These are phyloP conservation scores for Monoraphidium neglectum DNA, from an alignment of 139 green algal genomes.

Conservation along the genomic window DNA sequence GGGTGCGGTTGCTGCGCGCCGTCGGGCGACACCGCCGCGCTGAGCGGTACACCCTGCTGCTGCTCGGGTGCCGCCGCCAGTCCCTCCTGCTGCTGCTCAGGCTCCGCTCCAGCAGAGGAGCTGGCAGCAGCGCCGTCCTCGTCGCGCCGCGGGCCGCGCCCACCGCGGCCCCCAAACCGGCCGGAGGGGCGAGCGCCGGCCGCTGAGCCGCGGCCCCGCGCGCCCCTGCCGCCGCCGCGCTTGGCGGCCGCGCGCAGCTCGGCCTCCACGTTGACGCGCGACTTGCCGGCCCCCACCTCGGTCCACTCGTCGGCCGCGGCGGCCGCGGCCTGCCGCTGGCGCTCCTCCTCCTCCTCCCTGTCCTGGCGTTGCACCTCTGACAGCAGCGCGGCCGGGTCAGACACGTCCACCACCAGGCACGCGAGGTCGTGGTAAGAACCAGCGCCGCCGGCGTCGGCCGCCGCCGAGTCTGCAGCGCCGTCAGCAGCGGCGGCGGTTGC, in stretches of 20 bases:
- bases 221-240: background rate
- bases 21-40: background rate
- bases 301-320: slow-evolving; percentile 16
- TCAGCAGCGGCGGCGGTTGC: no score
- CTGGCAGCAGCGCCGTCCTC: no score
- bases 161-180: no score
- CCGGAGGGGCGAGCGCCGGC: background rate
- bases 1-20: background rate
- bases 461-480: background rate
- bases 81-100: no score
- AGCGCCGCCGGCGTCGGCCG: background rate
- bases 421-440: slow-evolving; percentile 36
- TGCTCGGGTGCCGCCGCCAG: no score
- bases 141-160: no score
- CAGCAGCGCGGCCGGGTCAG: slow-evolving; percentile 46
- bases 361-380: slow-evolving; percentile 9
- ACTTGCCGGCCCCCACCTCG: slow-evolving; percentile 12
- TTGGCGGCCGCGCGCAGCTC: slow-evolving; percentile 7
- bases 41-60: no score
- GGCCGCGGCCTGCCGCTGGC: background rate
- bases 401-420: slow-evolving; percentile 30
- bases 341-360: background rate
- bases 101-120: no score
- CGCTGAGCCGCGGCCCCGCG: background rate
- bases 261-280: background rate